A percentile compares a stretch with the other conserved stretches of the same genome.
These are phyloP conservation scores for Epithele typhae DNA, from an alignment of 768 basidiomycete species.

Conservation along the genomic window DNA sequence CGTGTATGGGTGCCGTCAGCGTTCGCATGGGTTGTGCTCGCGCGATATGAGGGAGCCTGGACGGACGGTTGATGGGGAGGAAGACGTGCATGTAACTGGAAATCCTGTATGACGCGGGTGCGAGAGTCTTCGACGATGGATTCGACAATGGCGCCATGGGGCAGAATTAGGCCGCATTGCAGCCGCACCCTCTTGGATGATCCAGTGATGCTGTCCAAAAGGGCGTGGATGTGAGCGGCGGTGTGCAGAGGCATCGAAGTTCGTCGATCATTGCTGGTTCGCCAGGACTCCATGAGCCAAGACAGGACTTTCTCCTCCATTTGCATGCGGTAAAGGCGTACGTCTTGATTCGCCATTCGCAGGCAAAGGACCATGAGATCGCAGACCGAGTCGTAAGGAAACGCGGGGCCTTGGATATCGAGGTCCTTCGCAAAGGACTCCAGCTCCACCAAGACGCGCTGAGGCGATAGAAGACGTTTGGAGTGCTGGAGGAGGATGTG, in stretches of 20 bases:
- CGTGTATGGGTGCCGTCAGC: background rate
- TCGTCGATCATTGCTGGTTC: constrained; percentile 29
- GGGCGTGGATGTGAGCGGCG: constrained; percentile 53
- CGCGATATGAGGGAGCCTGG: background rate
- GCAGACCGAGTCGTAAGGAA: constrained; percentile 89
- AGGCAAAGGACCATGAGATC: constrained; percentile 70
- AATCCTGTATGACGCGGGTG: constrained; percentile 62
- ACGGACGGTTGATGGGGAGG: constrained; percentile 25
- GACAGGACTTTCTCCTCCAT: constrained; percentile 81
- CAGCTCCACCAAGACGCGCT: constrained; percentile 65
- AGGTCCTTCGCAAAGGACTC: constrained; percentile 78
- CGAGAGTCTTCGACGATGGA: constrained; percentile 54
- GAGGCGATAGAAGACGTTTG: constrained; percentile 43
- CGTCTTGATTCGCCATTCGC: constrained; percentile 72
- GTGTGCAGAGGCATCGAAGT: constrained; percentile 48
- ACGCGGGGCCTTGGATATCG: constrained; percentile 85
- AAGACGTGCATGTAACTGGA: constrained; percentile 60
- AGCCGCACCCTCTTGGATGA: constrained; percentile 43
- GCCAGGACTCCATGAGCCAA: constrained; percentile 80
- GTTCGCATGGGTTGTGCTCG: background rate
- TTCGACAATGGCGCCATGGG: constrained; percentile 63
- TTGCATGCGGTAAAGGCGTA: constrained; percentile 76
- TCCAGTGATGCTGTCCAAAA: constrained; percentile 65
- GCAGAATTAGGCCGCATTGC: constrained; percentile 50
- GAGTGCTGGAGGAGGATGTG: constrained; percentile 46